These are phyloP conservation scores for Teunomyces aglyptinius DNA, from an alignment of 805 yeast species.

Conservation along the genomic window DNA sequence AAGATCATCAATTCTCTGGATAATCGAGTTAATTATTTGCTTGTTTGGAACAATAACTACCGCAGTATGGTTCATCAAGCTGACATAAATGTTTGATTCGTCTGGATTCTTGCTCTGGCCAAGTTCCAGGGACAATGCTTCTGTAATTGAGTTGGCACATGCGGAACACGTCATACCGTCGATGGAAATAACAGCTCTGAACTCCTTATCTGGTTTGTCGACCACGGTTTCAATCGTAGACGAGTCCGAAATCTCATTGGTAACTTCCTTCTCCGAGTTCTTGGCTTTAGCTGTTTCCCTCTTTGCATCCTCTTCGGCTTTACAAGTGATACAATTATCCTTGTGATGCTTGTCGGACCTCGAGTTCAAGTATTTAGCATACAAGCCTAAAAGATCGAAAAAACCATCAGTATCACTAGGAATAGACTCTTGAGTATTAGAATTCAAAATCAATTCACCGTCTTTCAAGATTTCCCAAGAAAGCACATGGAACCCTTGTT, in stretches of 20 bases:
- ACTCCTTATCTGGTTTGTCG: conserved; percentile 24
- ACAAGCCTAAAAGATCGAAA: conserved; percentile 12
- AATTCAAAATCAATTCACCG: conserved; percentile 11
- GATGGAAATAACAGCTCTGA: conserved; percentile 52
- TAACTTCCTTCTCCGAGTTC: conserved; percentile 9
- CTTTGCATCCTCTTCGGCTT: conserved; percentile 14
- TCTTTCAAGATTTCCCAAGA: conserved; percentile 32
- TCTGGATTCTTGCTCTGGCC: conserved; percentile 6
- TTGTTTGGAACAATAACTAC: conserved; percentile 53
- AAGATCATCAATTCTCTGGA: conserved; percentile 24
- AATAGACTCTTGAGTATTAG: conserved; percentile 9
- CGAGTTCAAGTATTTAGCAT: conserved; percentile 15
- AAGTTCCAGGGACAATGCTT: conserved; percentile 21
- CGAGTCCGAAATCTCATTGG: conserved; percentile 8
- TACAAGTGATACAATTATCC: conserved; percentile 43
- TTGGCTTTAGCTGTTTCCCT: conserved; percentile 7
- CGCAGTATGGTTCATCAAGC: conserved; percentile 52
- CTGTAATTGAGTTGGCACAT: conserved; percentile 31
- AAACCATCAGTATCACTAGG: conserved; percentile 13
- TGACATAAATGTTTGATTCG: conserved; percentile 46
- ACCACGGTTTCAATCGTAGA: conserved; percentile 26
- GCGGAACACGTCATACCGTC: conserved; percentile 45
- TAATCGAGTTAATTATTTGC: conserved; percentile 37
- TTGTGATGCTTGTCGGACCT: conserved; percentile 32
- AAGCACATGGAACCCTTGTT: conserved; percentile 36